phyloP scores from a whole-genome alignment of 2,329 filamentous ascomycete species.

The Metarhizium anisopliae region DNA sequence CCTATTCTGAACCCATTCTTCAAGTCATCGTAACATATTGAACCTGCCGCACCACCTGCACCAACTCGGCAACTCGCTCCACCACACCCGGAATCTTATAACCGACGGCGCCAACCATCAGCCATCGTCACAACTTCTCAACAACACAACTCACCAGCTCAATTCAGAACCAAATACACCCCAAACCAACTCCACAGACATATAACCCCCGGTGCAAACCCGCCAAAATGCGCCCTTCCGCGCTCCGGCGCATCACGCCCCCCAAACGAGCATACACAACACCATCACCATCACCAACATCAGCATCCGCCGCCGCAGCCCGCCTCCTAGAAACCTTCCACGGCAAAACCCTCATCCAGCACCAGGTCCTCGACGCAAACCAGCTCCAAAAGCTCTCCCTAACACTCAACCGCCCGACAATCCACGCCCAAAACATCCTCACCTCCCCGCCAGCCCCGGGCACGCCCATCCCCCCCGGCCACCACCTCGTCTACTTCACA shows the following conservation, averaged over 20 bases:
- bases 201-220: background rate
- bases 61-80: too few relatives aligned
- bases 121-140: too few relatives aligned
- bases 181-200: background rate
- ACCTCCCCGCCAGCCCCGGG: conserved; percentile 27
- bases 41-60: too few relatives aligned
- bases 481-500: conserved; percentile 58
- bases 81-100: too few relatives aligned
- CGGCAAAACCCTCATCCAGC: conserved; percentile 17
- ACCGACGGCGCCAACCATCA: too few relatives aligned
- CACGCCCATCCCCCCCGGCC: conserved; percentile 46
- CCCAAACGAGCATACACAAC: conserved; percentile 6
- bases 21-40: too few relatives aligned
- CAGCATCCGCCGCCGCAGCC: conserved; percentile 20
- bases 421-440: conserved; percentile 31
- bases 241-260: conserved; percentile 1
- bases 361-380: conserved; percentile 50
- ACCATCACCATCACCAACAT: conserved; percentile 8
- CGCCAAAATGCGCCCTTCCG: background rate
- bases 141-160: background rate
- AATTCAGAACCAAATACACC: too few relatives aligned
- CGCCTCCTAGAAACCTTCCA: conserved; percentile 22
- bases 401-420: conserved; percentile 41
- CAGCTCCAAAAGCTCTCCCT: conserved; percentile 54
- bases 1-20: too few relatives aligned